Conservation (phyloP, 768 basidiomycete species). For the Termitomyces titanicus region DNA sequence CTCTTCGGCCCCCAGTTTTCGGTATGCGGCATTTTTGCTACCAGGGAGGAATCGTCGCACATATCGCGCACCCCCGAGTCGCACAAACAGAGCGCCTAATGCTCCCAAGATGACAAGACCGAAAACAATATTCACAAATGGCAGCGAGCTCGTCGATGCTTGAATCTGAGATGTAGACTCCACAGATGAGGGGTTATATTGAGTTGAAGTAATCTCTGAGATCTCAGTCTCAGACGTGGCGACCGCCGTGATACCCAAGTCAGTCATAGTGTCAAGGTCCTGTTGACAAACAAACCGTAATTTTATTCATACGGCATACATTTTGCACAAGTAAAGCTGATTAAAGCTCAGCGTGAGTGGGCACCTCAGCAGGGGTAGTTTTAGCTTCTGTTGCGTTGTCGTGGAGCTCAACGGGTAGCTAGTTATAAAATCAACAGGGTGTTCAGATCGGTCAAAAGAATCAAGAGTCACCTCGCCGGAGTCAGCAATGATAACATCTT, state of each 20-base stretch:
- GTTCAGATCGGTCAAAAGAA: not conserved
- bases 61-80: conserved; percentile 50
- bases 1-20: conserved; percentile 38
- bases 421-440: conserved; percentile 4
- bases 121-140: conserved; percentile 31
- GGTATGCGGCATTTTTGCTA: conserved; percentile 34
- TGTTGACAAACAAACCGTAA: conserved; percentile 44
- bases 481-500: conserved; percentile 77
- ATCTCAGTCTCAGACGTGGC: conserved; percentile 6
- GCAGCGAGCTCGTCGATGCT: conserved; percentile 9
- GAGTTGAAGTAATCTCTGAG: not conserved
- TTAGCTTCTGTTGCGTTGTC: conserved; percentile 31
- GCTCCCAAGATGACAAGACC: conserved; percentile 42
- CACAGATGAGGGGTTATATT: not conserved
- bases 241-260: conserved; percentile 10
- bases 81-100: conserved; percentile 41
- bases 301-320: conserved; percentile 50
- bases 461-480: conserved; percentile 73
- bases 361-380: conserved; percentile 82
- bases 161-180: conserved; percentile 11
- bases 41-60: conserved; percentile 37
- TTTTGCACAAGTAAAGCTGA: conserved; percentile 33
- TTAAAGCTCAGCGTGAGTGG: conserved; percentile 92
- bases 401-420: conserved; percentile 48
- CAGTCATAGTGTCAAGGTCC: conserved; percentile 28